Evolutionary conservation across 345 rosid species (phyloP), one percentile per base, ranked within the genome.

Genomic region (Salix arbutifolia): DNA sequence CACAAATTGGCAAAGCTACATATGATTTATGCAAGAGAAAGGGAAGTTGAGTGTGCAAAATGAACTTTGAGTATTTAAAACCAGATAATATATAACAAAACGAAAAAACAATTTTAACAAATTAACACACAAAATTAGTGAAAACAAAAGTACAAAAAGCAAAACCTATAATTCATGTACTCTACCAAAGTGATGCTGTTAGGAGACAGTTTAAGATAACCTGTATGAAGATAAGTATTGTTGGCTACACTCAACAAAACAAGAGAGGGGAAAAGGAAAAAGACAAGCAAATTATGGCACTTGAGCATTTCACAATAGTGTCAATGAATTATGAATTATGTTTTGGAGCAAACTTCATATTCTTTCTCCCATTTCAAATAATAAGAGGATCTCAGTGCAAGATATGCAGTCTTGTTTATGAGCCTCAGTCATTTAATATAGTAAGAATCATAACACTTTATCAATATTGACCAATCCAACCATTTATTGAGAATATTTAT

Each of bases 181-280:
- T 93, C 9, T 83, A 96, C 98, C 65, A 97, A 96, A 86, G 93
- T 4, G 99, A 90, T 69, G 98, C 97, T 58, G 99, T 96, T 74
- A 92, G 82, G 86, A 96, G 91, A 79, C 98, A 96, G 79, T 96
- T 96, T 70, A 56, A 56, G 62, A 56, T 71, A 77, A 87, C 90
- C 97, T 91, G 75, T 19, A 69, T 38, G 68, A 65, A 77, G 38
- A 69, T 67, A 42, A 58, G 48, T 33, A 65, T 4, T 12, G 28
- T 72, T 58, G n/a, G 26, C 25, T 56, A 23, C 28, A 56, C 11
- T n/a, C 28, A n/a, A 33, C 46, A n/a, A 66, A 74, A 10, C 8
- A 64, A 40, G n/a, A 6, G 37, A 5, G 67, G 17, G 33, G 12
- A n/a, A 9, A 56, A 56, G 2, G 11, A 14, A 44, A 44, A 44